A percentile compares a stretch with the other conserved stretches of the same genome.
Evolutionary conservation across 1,139 yeast species (phyloP).

Genomic region (Williopsis jadinii): DNA sequence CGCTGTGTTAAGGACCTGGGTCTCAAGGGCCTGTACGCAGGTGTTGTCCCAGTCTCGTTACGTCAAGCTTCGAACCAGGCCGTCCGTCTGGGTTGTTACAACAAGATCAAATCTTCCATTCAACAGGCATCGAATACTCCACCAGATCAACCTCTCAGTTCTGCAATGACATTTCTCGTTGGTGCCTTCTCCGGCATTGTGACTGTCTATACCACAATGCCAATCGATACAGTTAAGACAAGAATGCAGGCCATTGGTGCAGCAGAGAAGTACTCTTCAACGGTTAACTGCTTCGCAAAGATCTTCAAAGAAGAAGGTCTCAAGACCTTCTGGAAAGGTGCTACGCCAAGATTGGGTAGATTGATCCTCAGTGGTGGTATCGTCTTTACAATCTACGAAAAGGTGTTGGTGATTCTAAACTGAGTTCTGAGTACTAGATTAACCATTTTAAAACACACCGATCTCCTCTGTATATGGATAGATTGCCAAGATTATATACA

Average conservation of each 20-base stretch:
- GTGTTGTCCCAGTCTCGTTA: slow-evolving; percentile 85
- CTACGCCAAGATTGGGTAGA: slow-evolving; percentile 93
- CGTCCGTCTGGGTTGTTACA: slow-evolving; percentile 89
- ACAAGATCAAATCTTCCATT: slow-evolving; percentile 73
- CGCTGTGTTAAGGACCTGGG: slow-evolving; percentile 73
- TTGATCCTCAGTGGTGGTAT: slow-evolving; percentile 91
- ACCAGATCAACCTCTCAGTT: slow-evolving; percentile 67
- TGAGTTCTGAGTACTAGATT: not conserved
- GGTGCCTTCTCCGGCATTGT: slow-evolving; percentile 93
- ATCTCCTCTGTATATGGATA: not conserved
- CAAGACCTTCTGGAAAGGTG: slow-evolving; percentile 94
- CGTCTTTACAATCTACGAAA: slow-evolving; percentile 90
- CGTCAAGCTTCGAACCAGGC: slow-evolving; percentile 96
- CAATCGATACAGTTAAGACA: slow-evolving; percentile 94
- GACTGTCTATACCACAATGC: slow-evolving; percentile 96
- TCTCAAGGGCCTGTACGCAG: slow-evolving; percentile 76
- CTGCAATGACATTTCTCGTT: slow-evolving; percentile 75
- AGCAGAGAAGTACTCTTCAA: slow-evolving; percentile 58
- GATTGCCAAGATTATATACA: not conserved
- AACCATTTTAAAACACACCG: not conserved
- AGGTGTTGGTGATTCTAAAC: slow-evolving; percentile 56
- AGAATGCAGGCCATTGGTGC: slow-evolving; percentile 96
- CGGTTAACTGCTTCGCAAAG: slow-evolving; percentile 72
- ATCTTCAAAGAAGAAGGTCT: slow-evolving; percentile 88
- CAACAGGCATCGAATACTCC: slow-evolving; percentile 66